These are phyloP conservation scores for Leccinum laetum DNA, from an alignment of 1,284 basidiomycete genomes.

Conservation along the genomic window DNA sequence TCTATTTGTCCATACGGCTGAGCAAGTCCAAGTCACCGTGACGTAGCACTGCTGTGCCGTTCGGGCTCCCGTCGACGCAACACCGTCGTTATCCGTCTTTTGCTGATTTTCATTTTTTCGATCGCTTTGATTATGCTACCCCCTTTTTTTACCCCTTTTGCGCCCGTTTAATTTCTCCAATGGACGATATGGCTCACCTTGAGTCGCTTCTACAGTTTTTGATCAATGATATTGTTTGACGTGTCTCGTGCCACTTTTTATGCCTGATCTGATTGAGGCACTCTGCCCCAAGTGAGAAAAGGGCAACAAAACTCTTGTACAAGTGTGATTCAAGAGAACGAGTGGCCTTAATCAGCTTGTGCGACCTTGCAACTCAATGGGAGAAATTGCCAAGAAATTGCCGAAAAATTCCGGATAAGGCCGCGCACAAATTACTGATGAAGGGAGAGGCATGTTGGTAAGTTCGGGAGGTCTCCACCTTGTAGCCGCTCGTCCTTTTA, in stretches of 20 bases:
- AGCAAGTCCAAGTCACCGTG: slow-evolving; percentile 2
- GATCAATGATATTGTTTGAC: not conserved
- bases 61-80: too few species aligned
- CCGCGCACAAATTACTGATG: not conserved
- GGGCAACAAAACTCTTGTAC: not conserved
- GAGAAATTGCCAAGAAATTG: not conserved
- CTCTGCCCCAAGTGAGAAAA: not conserved
- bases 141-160: not conserved
- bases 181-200: not conserved
- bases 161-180: not conserved
- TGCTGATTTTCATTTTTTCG: too few species aligned
- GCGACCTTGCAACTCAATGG: not conserved
- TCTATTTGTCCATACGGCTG: not conserved
- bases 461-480: too few species aligned
- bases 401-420: not conserved
- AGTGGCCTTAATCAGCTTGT: not conserved
- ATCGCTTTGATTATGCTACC: too few species aligned
- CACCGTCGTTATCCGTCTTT: too few species aligned
- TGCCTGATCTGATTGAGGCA: not conserved
- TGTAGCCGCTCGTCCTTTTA: too few species aligned
- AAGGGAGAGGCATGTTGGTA: too few species aligned
- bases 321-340: not conserved
- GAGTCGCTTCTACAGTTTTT: not conserved
- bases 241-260: not conserved
- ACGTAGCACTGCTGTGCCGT: too few species aligned